Evolutionary conservation across 139 green algal species (phyloP), one percentile per base, ranked within the genome.

Genomic region (Picochlorum sp.): DNA sequence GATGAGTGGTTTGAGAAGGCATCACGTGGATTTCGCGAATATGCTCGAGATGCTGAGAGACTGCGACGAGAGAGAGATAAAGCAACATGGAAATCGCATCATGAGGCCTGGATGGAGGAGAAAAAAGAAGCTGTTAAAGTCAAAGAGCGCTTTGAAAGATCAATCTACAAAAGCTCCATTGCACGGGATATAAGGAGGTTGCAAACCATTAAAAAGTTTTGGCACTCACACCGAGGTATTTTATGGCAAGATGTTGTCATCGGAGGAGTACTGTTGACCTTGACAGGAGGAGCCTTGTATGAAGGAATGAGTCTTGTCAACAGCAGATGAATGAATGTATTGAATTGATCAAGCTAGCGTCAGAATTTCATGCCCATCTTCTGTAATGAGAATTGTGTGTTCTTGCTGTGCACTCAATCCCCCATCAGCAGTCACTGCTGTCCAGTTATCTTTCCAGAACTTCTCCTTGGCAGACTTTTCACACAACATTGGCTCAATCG

Each of bases 401-500:
- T 98, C 92, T 64, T 82, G 90, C 80, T 98, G 92, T 10, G 93
- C 92, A 16, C 81, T 77, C 58, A 95, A 74, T 11, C 75, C 76
- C n/a, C 89, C 87, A 74, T 99, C 92, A 16, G 64, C 65, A 2
- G 90, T 96, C 10, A 95, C 85, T 1, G 81, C 85, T 16, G 94
- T 99, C 94, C 94, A 99, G 14, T 89, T 69, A 68, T 99, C 94
- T 11, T 84, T 74, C 92, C 92, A 98, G 28, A 82, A 84, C 32
- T 76, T 71, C 57, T 69, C 69, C 47, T 69, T 74, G 20, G 78
- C 65, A 23, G 49, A 79, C 56, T 81, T 90, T 58, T 71, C 49
- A 23, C 69, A 85, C 14, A 99, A 79, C 71, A 98, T 97, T 21
- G 94, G 94, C 80, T 99, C 94, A n/a, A 99, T 98, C 1, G 94